Evolutionary conservation across 176 grass and related monocot species (phyloP).

Genomic region (Oryza meridionalis): DNA sequence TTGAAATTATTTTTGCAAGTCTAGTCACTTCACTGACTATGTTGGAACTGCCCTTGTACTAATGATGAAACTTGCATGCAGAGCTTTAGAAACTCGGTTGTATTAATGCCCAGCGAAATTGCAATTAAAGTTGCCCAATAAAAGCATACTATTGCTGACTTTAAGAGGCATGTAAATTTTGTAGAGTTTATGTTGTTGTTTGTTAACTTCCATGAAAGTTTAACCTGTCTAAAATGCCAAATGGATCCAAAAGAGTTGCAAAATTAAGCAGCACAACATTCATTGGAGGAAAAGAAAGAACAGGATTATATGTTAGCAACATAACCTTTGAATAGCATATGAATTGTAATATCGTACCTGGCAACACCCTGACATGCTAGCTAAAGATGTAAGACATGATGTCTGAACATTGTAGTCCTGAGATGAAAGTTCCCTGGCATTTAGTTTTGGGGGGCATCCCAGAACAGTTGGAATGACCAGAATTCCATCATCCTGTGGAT

Average conservation of each 20-base stretch:
- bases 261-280: not conserved
- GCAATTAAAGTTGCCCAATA: constrained; percentile 4
- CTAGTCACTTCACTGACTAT: not conserved
- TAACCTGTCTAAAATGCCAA: constrained; percentile 15
- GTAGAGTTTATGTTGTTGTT: not conserved
- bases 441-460: constrained; percentile 91
- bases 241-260: not conserved
- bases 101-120: not conserved
- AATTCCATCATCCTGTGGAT: constrained; percentile 94
- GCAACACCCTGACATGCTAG: constrained; percentile 97
- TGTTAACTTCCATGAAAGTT: constrained; percentile 13
- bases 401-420: constrained; percentile 63
- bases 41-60: constrained; percentile 1
- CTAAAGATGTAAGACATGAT: constrained; percentile 68
- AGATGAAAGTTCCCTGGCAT: constrained; percentile 73
- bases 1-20: constrained; percentile 26
- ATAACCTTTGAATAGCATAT: constrained; percentile 10
- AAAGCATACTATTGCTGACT: not conserved
- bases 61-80: not conserved
- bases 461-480: constrained; percentile 83
- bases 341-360: constrained; percentile 63
- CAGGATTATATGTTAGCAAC: constrained; percentile 3
- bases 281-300: constrained; percentile 16
- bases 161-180: not conserved
- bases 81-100: constrained; percentile 9